Percentiles rank a stretch among this genome's conserved stretches.
Conservation (phyloP, 2,329 filamentous ascomycete species). For the Neophaeococcomyces mojaviensis region DNA sequence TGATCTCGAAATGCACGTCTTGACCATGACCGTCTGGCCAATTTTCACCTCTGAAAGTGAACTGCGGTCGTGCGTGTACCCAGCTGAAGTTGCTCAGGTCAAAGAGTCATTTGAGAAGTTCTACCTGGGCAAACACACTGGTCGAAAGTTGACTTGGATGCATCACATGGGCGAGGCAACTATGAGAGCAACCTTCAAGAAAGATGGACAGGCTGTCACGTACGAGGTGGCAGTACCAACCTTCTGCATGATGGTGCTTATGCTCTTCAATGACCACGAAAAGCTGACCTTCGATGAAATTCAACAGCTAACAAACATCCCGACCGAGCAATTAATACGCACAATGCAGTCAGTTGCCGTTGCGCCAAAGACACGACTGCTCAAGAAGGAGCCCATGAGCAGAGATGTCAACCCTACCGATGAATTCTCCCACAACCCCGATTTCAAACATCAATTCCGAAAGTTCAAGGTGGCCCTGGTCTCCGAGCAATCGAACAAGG, state of each 20-base stretch:
- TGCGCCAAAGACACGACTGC: slow-evolving; percentile 71
- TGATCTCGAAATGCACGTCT: slow-evolving; percentile 74
- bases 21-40: slow-evolving; percentile 94
- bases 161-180: slow-evolving; percentile 74
- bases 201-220: slow-evolving; percentile 62
- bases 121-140: slow-evolving; percentile 80
- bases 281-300: slow-evolving; percentile 65
- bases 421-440: slow-evolving; percentile 71
- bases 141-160: slow-evolving; percentile 80
- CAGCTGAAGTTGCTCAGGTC: slow-evolving; percentile 63
- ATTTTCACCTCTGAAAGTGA: slow-evolving; percentile 48
- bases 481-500: slow-evolving; percentile 66
- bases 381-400: slow-evolving; percentile 71
- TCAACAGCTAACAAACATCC: slow-evolving; percentile 72
- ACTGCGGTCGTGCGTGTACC: slow-evolving; percentile 59
- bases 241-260: slow-evolving; percentile 80
- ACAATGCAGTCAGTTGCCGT: slow-evolving; percentile 76
- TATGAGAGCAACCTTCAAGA: slow-evolving; percentile 70
- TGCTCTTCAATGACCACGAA: slow-evolving; percentile 77
- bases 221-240: slow-evolving; percentile 92
- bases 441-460: slow-evolving; percentile 73
- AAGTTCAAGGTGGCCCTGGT: slow-evolving; percentile 79
- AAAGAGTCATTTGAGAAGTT: slow-evolving; percentile 82
- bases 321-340: slow-evolving; percentile 62
- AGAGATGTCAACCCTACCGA: slow-evolving; percentile 72